Conservation (phyloP, 2,329 filamentous ascomycete species). For the Metarhizium rileyi region DNA sequence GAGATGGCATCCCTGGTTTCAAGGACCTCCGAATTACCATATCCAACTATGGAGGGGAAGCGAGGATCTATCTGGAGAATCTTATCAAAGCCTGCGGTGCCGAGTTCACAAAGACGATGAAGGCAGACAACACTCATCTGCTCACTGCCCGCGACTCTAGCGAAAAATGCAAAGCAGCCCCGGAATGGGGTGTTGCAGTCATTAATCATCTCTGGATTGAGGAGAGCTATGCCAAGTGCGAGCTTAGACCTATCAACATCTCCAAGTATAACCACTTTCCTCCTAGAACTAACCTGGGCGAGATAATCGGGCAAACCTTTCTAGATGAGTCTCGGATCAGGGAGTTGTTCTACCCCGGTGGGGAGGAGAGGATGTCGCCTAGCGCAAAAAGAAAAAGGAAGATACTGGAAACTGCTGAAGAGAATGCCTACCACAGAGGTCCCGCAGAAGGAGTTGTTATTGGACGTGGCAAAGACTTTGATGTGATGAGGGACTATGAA, state of each 20-base stretch:
- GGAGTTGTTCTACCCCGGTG: slow-evolving; percentile 61
- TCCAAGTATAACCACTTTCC: slow-evolving; percentile 81
- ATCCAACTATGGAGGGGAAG: slow-evolving; percentile 94
- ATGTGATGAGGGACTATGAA: slow-evolving; percentile 34
- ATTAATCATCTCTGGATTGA: slow-evolving; percentile 97
- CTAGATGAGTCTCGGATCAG: slow-evolving; percentile 56
- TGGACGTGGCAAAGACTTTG: slow-evolving; percentile 30
- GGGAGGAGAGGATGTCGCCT: slow-evolving; percentile 33
- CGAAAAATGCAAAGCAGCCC: slow-evolving; percentile 87
- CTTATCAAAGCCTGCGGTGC: slow-evolving; percentile 76
- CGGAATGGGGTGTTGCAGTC: slow-evolving; percentile 84
- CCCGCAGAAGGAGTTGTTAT: slow-evolving; percentile 38
- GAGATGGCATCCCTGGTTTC: slow-evolving; percentile 70
- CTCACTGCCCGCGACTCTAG: slow-evolving; percentile 83
- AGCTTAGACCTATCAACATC: slow-evolving; percentile 61
- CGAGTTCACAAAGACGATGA: slow-evolving; percentile 90
- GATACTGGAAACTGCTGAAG: slow-evolving; percentile 38
- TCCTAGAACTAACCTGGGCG: slow-evolving; percentile 78
- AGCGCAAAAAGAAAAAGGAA: slow-evolving; percentile 38
- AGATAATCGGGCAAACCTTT: slow-evolving; percentile 82
- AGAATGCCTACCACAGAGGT: slow-evolving; percentile 38
- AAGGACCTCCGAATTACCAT: slow-evolving; percentile 69
- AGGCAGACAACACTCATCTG: slow-evolving; percentile 88
- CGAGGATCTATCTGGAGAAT: slow-evolving; percentile 87
- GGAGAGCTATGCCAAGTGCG: slow-evolving; percentile 88